Evolutionary conservation across 768 basidiomycete genomes (phyloP), one percentile per base, ranked within the genome.

Genomic region (Rubroboletus pulcherrimus): DNA sequence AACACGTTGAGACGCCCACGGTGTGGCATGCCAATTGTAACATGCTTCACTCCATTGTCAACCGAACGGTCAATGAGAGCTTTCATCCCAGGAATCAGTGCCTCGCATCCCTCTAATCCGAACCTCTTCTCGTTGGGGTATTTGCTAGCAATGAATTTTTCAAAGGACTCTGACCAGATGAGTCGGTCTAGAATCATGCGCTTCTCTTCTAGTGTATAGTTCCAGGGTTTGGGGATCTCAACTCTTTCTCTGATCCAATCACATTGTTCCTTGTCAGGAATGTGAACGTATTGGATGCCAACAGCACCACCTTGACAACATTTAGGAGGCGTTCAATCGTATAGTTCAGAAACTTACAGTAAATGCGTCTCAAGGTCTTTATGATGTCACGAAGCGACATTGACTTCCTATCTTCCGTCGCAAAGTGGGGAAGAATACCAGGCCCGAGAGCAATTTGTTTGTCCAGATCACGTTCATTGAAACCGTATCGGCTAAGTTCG

Each of bases 101-200:
- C 83, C 75, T 99, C 97, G 73, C 94, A 97, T 53, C 97, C 97
- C 74, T 99, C 97, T 41, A 99, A 83, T 73, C 97, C 97, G 74
- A 99, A 99, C 45, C 97, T 89, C 75, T 99, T 99, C 79, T 99
- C 97, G 75, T 98, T 99, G 63, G 97, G 97, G 76, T 92, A 97
- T 73, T 98, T 99, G 81, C 85, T 91, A 21, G 94, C 89, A 60
- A 99, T 94, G 81, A 98, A 99, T 67, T 94, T 94, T 73, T 99
- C 97, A 67, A 98, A 98, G 5, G 91, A 89, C 66, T 98, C 97
- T n/a, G 96, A 98, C 97, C 97, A 99, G 71, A 98, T 98, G 64
- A 98, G 87, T 57, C 97, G 91, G 76, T 99, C 97, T 53, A 99
- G 84, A 61, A 99, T 95, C 91, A 98, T 95, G 45, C 93, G 87